Conservation (phyloP, 1,284 basidiomycete genomes). For the Sporisorium sorghi region DNA sequence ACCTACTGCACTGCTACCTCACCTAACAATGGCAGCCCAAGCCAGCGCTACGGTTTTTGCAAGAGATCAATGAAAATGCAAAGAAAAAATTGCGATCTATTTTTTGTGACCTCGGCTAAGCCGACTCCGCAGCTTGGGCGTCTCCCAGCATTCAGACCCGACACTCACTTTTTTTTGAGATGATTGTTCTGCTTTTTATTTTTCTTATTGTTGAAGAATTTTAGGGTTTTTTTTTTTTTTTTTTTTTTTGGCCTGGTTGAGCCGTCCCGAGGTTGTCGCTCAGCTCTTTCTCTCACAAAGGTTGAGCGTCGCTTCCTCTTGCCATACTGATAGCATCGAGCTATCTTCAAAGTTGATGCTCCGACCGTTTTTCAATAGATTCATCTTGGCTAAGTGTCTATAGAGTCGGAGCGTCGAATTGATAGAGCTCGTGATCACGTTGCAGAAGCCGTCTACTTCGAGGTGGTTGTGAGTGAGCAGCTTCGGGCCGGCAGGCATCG, state of each 20-base stretch:
- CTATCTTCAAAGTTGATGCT: not conserved
- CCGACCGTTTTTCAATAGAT: not conserved
- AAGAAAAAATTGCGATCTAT: constrained; percentile 21
- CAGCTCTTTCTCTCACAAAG: not conserved
- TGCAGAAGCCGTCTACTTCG: not conserved
- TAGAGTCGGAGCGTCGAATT: not conserved
- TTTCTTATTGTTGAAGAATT: too few species aligned
- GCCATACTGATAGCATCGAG: not conserved
- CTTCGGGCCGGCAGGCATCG: too few species aligned
- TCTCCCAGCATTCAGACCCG: constrained; percentile 18
- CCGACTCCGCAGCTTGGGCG: constrained; percentile 37
- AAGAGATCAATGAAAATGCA: too few species aligned
- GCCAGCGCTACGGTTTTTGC: too few species aligned
- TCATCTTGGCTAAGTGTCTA: not conserved
- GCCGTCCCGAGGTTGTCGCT: too few species aligned
- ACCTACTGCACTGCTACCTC: too few species aligned
- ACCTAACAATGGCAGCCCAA: too few species aligned
- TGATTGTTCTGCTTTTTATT: not conserved
- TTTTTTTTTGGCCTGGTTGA: not conserved
- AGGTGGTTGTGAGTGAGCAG: not conserved
- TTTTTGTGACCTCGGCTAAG: constrained; percentile 39
- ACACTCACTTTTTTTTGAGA: not conserved
- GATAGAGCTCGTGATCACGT: not conserved
- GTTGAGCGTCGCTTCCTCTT: not conserved
- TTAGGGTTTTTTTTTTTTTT: not conserved